Evolutionary conservation across 805 yeast species (phyloP), one percentile per base, ranked within the genome.

Genomic region (Saccharomycopsis schoenii): DNA sequence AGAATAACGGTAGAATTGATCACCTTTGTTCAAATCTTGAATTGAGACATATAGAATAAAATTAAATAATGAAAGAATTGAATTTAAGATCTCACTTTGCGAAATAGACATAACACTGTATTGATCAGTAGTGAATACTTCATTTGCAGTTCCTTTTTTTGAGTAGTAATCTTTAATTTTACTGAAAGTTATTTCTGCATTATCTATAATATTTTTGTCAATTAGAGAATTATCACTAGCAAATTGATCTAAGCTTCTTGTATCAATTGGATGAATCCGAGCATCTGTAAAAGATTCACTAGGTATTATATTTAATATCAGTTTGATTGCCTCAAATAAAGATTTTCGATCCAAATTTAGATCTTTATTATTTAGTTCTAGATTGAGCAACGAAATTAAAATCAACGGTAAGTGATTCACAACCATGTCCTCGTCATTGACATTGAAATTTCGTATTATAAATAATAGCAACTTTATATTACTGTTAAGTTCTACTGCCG

Each of bases 361-460:
- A 29, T 52, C 29, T 24, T 36, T 52, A 54, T 40, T 54, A 10
- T 36, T 43, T 9, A 57, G 25, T 40, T 59, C 57, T 21, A 39
- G 8, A 47, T 21, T 25, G 14, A 59, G 56, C 24, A 62, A 42
- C 4, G 58, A 17, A 3, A 89, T 66, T 1, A 91, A 69, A 0
- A 88, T 78, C 52, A 89, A 71, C 0, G 98, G 97, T 8, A 88
- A 74, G 69, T 93, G 97, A 19, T 80, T 78, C 0, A 83, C 74
- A 8, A 86, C 72, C 87, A 90, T 89, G 64, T 91, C 98, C 66
- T 91, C 97, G 65, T 93, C 99, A 51, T 80, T 82, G 36, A 91
- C 83, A 65, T 88, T 82, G 74, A 89, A 93, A 59, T 80, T 79
- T 24, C 76, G 74, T 12, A 90, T 65, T 17, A 89, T 77, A 70